A percentile compares a stretch with the other conserved stretches of the same genome.
These are phyloP conservation scores for Metschnikowia vanudenii DNA, from an alignment of 805 yeast genomes.

Conservation along the genomic window DNA sequence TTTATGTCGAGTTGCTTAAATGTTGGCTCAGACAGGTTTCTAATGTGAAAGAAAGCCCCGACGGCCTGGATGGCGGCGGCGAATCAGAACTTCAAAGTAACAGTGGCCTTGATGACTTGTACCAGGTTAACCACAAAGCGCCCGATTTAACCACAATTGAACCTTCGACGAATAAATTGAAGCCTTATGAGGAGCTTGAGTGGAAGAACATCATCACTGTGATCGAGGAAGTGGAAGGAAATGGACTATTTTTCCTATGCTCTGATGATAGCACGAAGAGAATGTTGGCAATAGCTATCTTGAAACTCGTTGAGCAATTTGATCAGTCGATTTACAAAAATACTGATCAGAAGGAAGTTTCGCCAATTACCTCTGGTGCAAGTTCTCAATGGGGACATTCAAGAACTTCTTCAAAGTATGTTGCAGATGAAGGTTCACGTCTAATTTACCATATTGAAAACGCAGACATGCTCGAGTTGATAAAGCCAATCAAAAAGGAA, in stretches of 20 bases:
- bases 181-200: slow-evolving; percentile 60
- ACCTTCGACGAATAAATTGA: slow-evolving; percentile 18
- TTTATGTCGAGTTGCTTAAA: slow-evolving; percentile 75
- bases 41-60: slow-evolving; percentile 28
- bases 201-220: slow-evolving; percentile 78
- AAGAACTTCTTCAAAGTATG: slow-evolving; percentile 65
- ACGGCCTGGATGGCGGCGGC: slow-evolving; percentile 3
- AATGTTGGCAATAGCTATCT: slow-evolving; percentile 68
- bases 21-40: slow-evolving; percentile 76
- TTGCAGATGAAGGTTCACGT: slow-evolving; percentile 75
- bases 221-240: slow-evolving; percentile 94
- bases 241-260: slow-evolving; percentile 87
- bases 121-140: slow-evolving; percentile 45
- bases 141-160: slow-evolving; percentile 30
- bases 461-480: slow-evolving; percentile 62
- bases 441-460: slow-evolving; percentile 74
- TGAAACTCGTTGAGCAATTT: slow-evolving; percentile 78
- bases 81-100: slow-evolving; percentile 37
- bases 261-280: slow-evolving; percentile 81
- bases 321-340: slow-evolving; percentile 74
- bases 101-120: slow-evolving; percentile 41
- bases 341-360: slow-evolving; percentile 28
- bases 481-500: slow-evolving; percentile 49
- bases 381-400: slow-evolving; percentile 39
- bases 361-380: slow-evolving; percentile 21